phyloP scores from a whole-genome alignment of 2,329 filamentous ascomycete species.

The Sodiomyces alkalinus region DNA sequence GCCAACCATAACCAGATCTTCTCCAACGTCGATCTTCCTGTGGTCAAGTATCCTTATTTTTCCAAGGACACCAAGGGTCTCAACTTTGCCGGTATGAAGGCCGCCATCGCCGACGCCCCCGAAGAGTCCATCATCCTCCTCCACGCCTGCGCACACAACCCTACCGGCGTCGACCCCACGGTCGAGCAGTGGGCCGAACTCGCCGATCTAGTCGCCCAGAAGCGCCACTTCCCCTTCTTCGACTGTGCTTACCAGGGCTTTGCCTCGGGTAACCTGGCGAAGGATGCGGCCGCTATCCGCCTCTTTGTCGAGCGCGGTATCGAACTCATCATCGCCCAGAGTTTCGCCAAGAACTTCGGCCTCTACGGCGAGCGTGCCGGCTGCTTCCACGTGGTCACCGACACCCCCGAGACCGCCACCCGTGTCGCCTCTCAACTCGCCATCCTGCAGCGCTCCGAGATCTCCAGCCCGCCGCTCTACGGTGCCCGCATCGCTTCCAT shows the following conservation, averaged over 20 bases:
- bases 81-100: constrained; percentile 80
- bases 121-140: constrained; percentile 75
- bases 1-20: constrained; percentile 99
- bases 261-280: constrained; percentile 73
- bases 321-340: constrained; percentile 77
- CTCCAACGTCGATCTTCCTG: constrained; percentile 66
- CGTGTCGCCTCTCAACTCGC: constrained; percentile 78
- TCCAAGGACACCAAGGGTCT: constrained; percentile 75
- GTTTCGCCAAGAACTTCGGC: constrained; percentile 96
- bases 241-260: constrained; percentile 97
- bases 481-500: constrained; percentile 77
- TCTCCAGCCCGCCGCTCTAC: constrained; percentile 91
- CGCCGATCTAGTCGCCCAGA: constrained; percentile 58
- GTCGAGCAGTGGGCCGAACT: constrained; percentile 90
- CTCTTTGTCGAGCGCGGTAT: constrained; percentile 91
- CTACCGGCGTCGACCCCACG: constrained; percentile 90
- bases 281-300: constrained; percentile 82
- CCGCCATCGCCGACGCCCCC: constrained; percentile 53
- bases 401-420: constrained; percentile 42
- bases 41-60: constrained; percentile 89
- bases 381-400: constrained; percentile 87
- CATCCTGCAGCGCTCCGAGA: constrained; percentile 91
- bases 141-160: constrained; percentile 95
- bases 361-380: constrained; percentile 93
- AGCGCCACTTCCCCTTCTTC: constrained; percentile 93